Percentiles rank a stretch among this genome's conserved stretches.
phyloP scores from a whole-genome alignment of 805 yeast species.

The Kuraishia hungarica region DNA sequence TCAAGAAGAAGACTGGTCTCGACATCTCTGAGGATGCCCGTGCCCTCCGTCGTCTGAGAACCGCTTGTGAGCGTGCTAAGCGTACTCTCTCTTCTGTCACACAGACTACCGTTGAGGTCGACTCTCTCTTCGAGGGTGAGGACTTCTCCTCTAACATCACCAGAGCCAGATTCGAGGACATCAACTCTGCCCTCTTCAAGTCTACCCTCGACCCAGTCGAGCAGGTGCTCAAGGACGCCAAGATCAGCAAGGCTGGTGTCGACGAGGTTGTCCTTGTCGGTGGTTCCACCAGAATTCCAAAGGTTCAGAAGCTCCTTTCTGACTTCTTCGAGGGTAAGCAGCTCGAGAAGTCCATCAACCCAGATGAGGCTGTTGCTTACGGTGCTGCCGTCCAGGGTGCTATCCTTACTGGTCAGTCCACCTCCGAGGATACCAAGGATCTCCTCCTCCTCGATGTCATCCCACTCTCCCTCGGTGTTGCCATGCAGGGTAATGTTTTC shows the following conservation, averaged over 20 bases:
- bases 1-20: constrained; percentile 84
- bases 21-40: constrained; percentile 89
- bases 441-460: constrained; percentile 84
- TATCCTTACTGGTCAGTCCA: constrained; percentile 78
- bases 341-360: constrained; percentile 94
- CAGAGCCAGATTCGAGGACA: constrained; percentile 97
- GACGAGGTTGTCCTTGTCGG: constrained; percentile 96
- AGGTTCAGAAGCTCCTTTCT: constrained; percentile 88
- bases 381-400: constrained; percentile 99
- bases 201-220: constrained; percentile 92
- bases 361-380: constrained; percentile 98
- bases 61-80: constrained; percentile 99
- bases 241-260: constrained; percentile 73
- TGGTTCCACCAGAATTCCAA: constrained; percentile 99
- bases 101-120: constrained; percentile 94
- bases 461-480: constrained; percentile 93
- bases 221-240: constrained; percentile 81
- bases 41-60: constrained; percentile 96
- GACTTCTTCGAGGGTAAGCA: constrained; percentile 97
- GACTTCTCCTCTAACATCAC: constrained; percentile 90
- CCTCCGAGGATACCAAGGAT: constrained; percentile 93
- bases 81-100: constrained; percentile 95
- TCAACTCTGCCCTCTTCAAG: constrained; percentile 88
- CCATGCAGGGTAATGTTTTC: constrained; percentile 98
- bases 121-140: constrained; percentile 91